phyloP scores from a whole-genome alignment of 345 rosid genomes.

The Heritiera littoralis region DNA sequence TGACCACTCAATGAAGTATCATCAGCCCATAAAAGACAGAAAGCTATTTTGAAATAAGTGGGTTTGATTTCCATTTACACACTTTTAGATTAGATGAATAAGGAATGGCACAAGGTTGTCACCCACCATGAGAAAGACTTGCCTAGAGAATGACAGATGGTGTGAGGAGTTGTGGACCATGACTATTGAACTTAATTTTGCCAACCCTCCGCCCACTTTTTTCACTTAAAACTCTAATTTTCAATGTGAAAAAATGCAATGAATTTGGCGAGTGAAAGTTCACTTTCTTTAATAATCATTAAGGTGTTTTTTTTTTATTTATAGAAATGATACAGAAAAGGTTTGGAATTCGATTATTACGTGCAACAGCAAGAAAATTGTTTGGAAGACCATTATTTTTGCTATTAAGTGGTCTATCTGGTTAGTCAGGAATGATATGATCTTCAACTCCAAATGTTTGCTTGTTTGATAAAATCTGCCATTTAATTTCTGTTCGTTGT shows the following conservation, averaged over 20 bases:
- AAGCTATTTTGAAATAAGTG: conserved; percentile 12
- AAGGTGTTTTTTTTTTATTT: too few species aligned
- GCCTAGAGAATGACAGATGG: conserved; percentile 25
- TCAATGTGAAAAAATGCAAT: neutral
- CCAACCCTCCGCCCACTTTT: neutral
- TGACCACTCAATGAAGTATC: neutral
- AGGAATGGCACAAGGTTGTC: conserved; percentile 1
- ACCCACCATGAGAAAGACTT: conserved; percentile 33
- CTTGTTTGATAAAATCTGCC: too few species aligned
- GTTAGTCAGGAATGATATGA: too few species aligned
- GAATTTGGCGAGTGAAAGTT: too few species aligned
- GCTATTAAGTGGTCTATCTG: too few species aligned
- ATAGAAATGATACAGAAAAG: too few species aligned
- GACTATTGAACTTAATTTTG: neutral
- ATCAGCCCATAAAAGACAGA: neutral
- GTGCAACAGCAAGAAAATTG: too few species aligned
- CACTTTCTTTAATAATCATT: too few species aligned
- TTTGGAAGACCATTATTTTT: too few species aligned
- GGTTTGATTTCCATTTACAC: neutral
- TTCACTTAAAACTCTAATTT: neutral
- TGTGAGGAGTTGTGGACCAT: neutral
- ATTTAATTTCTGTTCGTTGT: too few species aligned
- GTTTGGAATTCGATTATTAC: too few species aligned
- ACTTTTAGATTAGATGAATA: neutral
- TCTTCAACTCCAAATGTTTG: too few species aligned